Conservation (phyloP, 2,329 filamentous ascomycete genomes). For the Elsinoe australis region DNA sequence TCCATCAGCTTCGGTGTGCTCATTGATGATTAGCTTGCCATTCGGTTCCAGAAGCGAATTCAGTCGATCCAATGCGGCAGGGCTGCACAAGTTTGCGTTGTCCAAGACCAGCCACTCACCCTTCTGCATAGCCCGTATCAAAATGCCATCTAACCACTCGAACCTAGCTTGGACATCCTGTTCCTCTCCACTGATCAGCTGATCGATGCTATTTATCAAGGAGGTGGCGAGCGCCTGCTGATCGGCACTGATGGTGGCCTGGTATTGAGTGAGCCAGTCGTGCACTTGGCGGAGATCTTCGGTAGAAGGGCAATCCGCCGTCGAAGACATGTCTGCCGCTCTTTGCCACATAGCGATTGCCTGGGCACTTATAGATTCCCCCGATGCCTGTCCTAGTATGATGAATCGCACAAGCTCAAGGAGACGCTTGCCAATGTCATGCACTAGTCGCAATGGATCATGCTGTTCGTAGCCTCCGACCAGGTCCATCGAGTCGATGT, state of each 20-base stretch:
- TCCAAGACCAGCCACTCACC: conserved; percentile 93
- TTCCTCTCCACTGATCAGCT: background rate
- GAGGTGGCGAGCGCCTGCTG: background rate
- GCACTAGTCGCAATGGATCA: conserved; percentile 67
- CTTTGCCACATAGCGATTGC: background rate
- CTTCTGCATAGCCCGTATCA: conserved; percentile 76
- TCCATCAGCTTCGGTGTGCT: conserved; percentile 77
- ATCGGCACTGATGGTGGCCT: background rate
- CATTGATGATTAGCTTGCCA: conserved; percentile 82
- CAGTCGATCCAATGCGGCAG: conserved; percentile 85
- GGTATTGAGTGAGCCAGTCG: too few species aligned
- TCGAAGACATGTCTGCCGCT: too few species aligned
- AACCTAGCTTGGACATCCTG: conserved; percentile 63
- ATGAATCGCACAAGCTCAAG: conserved; percentile 31
- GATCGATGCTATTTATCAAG: background rate
- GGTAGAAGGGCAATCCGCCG: too few species aligned
- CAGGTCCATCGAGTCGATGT: conserved; percentile 94
- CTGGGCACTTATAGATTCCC: background rate
- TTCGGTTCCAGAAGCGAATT: conserved; percentile 92
- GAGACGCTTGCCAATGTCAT: conserved; percentile 51
- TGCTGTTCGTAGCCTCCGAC: conserved; percentile 95
- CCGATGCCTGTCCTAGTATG: background rate
- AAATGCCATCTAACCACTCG: conserved; percentile 90
- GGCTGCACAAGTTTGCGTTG: conserved; percentile 93
- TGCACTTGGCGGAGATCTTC: too few species aligned